phyloP scores from a whole-genome alignment of 352 stramenopile genomes.

The Phytopythium helicoides region DNA sequence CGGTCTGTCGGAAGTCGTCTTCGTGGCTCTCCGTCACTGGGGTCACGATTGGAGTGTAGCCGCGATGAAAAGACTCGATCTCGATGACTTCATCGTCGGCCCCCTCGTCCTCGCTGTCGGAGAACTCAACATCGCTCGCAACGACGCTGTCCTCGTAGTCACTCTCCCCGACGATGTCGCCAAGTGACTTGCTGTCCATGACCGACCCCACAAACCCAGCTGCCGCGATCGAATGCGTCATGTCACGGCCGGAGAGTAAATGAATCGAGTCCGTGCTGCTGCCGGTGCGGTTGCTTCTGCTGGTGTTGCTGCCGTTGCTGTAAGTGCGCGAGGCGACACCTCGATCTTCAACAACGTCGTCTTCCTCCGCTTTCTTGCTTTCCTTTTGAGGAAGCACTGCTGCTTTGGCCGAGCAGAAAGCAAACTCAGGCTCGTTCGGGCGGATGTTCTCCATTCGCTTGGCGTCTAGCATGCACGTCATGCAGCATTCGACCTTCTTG shows the following conservation, averaged over 20 bases:
- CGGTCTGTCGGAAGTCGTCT: neutral
- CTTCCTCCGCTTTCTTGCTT: neutral
- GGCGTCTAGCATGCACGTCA: slow-evolving; percentile 28
- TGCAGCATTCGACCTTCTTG: slow-evolving; percentile 28
- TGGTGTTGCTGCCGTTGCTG: slow-evolving; percentile 2
- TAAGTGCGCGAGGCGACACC: neutral
- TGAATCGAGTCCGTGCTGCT: neutral
- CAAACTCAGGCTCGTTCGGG: slow-evolving; percentile 17
- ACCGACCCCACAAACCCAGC: neutral
- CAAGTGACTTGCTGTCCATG: neutral
- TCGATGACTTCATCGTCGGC: slow-evolving; percentile 3
- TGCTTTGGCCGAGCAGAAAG: slow-evolving; percentile 7
- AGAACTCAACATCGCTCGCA: neutral
- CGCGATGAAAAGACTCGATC: slow-evolving; percentile 1
- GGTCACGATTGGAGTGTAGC: neutral
- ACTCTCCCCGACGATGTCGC: neutral
- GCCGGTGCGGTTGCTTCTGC: neutral
- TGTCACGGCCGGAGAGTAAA: neutral
- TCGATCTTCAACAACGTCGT: neutral
- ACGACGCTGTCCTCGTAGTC: slow-evolving; percentile 1
- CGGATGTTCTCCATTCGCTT: slow-evolving; percentile 19
- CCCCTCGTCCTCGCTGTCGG: neutral
- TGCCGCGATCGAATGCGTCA: neutral
- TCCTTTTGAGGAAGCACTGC: neutral
- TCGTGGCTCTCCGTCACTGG: neutral